These are phyloP conservation scores for Nakaseomyces delphensis DNA, from an alignment of 1,139 yeast genomes.

Conservation along the genomic window DNA sequence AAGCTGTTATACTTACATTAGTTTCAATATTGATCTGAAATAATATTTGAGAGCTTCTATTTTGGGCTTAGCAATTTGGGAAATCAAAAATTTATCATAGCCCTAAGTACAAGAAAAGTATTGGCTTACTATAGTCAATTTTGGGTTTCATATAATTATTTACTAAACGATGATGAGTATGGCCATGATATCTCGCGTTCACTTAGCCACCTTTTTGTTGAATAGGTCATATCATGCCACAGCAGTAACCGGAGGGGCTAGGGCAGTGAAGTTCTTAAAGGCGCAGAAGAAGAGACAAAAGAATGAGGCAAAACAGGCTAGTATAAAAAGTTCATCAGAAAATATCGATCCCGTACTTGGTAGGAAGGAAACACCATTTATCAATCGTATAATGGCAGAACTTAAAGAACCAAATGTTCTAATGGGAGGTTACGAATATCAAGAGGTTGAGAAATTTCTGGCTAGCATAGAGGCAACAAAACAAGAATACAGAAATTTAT, in stretches of 20 bases:
- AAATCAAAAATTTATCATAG: too few relatives aligned
- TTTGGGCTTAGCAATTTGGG: too few relatives aligned
- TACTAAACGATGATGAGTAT: neutral
- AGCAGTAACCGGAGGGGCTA: conserved; percentile 18
- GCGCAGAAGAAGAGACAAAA: conserved; percentile 33
- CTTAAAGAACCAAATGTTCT: conserved; percentile 52
- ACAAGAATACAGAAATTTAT: conserved; percentile 34
- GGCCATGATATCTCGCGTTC: neutral
- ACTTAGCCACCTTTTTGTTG: neutral
- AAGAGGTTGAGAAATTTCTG: conserved; percentile 65
- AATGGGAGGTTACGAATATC: conserved; percentile 49
- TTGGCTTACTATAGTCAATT: too few relatives aligned
- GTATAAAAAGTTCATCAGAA: conserved; percentile 23
- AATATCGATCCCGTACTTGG: conserved; percentile 78
- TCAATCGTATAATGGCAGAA: conserved; percentile 57
- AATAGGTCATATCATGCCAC: conserved; percentile 4
- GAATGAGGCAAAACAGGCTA: conserved; percentile 32
- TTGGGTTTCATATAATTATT: too few relatives aligned
- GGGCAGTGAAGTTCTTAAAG: conserved; percentile 27
- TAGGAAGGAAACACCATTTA: conserved; percentile 54
- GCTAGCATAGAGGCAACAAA: conserved; percentile 69
- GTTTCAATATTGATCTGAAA: too few relatives aligned
- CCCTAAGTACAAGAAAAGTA: too few relatives aligned
- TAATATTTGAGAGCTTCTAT: too few relatives aligned
- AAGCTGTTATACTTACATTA: too few relatives aligned